These are phyloP conservation scores for Xylariales sp. DNA, from an alignment of 2,329 filamentous ascomycete genomes.

Conservation along the genomic window DNA sequence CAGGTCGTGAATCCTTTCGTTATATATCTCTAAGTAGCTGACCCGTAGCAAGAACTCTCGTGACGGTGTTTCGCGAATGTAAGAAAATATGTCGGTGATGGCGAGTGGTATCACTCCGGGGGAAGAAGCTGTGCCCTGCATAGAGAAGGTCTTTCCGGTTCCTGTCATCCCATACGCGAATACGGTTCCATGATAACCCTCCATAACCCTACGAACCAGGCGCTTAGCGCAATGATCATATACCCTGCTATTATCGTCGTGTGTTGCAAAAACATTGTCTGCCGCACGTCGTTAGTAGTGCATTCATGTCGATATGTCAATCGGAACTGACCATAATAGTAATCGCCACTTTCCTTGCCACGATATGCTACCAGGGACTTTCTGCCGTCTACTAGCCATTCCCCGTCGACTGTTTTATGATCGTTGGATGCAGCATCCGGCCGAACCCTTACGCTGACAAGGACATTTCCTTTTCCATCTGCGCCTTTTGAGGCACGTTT, in stretches of 20 bases:
- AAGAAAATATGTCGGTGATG: conserved; percentile 98
- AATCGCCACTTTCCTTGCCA: conserved; percentile 88
- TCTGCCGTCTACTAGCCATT: conserved; percentile 90
- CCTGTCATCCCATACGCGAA: conserved; percentile 99
- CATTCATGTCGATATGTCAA: not conserved
- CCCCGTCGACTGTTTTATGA: conserved; percentile 60
- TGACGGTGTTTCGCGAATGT: conserved; percentile 93
- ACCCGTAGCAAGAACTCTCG: conserved; percentile 92
- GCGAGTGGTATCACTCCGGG: conserved; percentile 95
- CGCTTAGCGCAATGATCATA: conserved; percentile 94
- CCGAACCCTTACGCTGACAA: conserved; percentile 91
- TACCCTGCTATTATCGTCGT: conserved; percentile 91
- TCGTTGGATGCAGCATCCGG: conserved; percentile 70
- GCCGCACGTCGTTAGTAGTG: conserved; percentile 11
- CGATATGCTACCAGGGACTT: conserved; percentile 77
- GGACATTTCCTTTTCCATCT: conserved; percentile 87
- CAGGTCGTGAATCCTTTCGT: conserved; percentile 93
- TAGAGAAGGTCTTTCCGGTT: conserved; percentile 97
- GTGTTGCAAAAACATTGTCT: conserved; percentile 96
- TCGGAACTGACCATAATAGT: conserved; percentile 71
- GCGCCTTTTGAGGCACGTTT: conserved; percentile 46
- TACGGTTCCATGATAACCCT: conserved; percentile 96
- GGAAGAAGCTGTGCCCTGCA: conserved; percentile 95
- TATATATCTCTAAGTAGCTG: conserved; percentile 98
- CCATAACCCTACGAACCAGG: conserved; percentile 93